phyloP scores from a whole-genome alignment of 352 stramenopile species.

The Saprolegnia diclina region DNA sequence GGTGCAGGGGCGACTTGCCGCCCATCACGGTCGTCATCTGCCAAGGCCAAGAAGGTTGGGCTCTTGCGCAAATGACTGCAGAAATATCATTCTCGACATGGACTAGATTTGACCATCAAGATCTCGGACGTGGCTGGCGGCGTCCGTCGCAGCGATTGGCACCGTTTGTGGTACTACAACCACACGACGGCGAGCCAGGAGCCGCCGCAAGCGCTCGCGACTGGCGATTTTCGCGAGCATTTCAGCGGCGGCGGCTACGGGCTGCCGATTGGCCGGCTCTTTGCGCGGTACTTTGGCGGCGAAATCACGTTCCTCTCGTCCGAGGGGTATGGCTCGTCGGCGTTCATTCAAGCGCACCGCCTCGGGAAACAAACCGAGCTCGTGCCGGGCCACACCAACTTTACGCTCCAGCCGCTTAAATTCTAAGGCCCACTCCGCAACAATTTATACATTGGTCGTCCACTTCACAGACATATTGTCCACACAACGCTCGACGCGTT shows the following conservation, averaged over 20 bases:
- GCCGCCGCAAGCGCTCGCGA: constrained; percentile 46
- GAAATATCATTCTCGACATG: not conserved
- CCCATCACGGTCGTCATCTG: constrained; percentile 97
- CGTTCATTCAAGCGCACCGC: constrained; percentile 75
- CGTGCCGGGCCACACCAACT: constrained; percentile 50
- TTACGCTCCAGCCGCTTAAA: constrained; percentile 18
- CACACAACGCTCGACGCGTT: too few species aligned
- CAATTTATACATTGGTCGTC: too few species aligned
- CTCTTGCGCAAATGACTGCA: not conserved
- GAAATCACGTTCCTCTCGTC: constrained; percentile 98
- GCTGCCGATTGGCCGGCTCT: constrained; percentile 87
- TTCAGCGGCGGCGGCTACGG: constrained; percentile 95
- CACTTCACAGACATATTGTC: too few species aligned
- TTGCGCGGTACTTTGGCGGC: constrained; percentile 98
- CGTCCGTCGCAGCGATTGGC: constrained; percentile 94
- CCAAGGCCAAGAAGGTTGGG: constrained; percentile 88
- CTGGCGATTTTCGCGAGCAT: constrained; percentile 73
- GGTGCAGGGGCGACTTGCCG: constrained; percentile 51
- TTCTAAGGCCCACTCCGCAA: constrained; percentile 3
- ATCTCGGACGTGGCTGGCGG: constrained; percentile 97
- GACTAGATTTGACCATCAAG: constrained; percentile 93
- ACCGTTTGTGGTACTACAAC: constrained; percentile 97
- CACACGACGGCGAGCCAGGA: constrained; percentile 94
- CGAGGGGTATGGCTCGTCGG: constrained; percentile 96
- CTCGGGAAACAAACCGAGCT: constrained; percentile 71